These are phyloP conservation scores for Coelastrella sp. DNA, from an alignment of 139 green algal species.

Conservation along the genomic window DNA sequence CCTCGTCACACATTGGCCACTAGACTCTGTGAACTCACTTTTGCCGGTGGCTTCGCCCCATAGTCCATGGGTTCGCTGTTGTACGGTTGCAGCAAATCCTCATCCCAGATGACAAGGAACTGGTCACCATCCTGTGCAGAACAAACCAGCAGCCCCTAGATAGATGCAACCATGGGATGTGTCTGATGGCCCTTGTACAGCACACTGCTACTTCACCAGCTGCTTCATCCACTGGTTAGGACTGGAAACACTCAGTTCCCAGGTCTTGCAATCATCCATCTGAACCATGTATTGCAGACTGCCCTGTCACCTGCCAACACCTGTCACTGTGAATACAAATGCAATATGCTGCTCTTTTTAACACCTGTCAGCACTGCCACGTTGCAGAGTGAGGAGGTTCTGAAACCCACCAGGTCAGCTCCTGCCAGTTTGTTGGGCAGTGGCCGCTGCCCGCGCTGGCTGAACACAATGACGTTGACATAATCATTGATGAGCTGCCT, in stretches of 20 bases:
- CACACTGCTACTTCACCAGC: neutral
- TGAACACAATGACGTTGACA: constrained; percentile 44
- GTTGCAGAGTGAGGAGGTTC: too few species aligned
- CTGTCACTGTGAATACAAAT: too few species aligned
- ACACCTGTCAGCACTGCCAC: too few species aligned
- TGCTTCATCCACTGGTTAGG: too few species aligned
- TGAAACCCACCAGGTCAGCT: constrained; percentile 19
- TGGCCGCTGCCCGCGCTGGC: constrained; percentile 25
- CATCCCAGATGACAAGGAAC: constrained; percentile 32
- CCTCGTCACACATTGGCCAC: too few species aligned
- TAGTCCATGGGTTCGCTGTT: constrained; percentile 54
- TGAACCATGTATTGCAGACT: neutral
- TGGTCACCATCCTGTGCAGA: constrained; percentile 38
- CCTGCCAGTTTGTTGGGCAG: constrained; percentile 41
- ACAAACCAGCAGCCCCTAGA: neutral
- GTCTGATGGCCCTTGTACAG: neutral
- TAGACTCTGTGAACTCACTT: neutral
- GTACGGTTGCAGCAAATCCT: neutral
- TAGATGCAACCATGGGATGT: neutral
- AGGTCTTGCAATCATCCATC: too few species aligned
- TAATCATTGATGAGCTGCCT: constrained; percentile 9
- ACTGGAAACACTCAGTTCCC: too few species aligned
- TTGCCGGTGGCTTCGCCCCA: neutral
- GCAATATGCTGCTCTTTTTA: too few species aligned
- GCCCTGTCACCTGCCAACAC: neutral